Base-by-base conservation (phyloP, 2,329 filamentous ascomycete genomes). In the Colletotrichum gloeosporioides region DNA sequence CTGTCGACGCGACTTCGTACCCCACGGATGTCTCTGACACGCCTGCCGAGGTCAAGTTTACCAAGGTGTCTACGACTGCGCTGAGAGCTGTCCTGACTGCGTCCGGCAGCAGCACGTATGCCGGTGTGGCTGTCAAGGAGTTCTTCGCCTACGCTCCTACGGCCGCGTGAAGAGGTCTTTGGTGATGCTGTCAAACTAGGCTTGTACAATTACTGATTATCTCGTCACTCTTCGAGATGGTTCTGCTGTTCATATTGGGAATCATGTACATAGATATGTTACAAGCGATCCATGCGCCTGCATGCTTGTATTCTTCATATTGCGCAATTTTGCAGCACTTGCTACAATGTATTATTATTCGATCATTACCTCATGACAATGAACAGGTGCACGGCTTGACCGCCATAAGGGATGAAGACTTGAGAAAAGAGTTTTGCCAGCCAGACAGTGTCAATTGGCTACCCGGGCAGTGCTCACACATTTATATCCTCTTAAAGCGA, bases 1-100 rank as follows among this genome's bases (percentile, higher is more conserved):
- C 75, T 2, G 79, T 82, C 1, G 75, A 73, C n/a, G 79, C 77
- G 15, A 77, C 71, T 1, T 59, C 75, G 3, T 84, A 83, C 67
- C 80, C 80, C 4, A 79, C 80, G 1, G 78, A 71, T 16, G 81
- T 80, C 7, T 82, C 79, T 15, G 78, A 82, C 34, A 71, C 71
- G 13, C 82, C 83, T 15, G 62, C 69, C 2, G 82, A 84, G 77
- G 80, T 83, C 10, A 75, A 77, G 32, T 84, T 84, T 34, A 49
- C 78, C 13, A 79, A 77, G 1, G 69, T 82, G 6, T 73, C 78
- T n/a, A 83, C 82, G 10, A 82, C 78, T 57, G 68, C 74, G 15
- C 44, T 81, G 29, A 78, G 79, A 70, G 79, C 78, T 8, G 62
- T 78, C 31, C 49, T 82, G 64, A 79, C 75, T 16, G 80, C 79